Percentiles rank a stretch among this genome's conserved stretches.
Evolutionary conservation across 2,329 filamentous ascomycete species (phyloP).

Genomic region (Neonectria coccinea): DNA sequence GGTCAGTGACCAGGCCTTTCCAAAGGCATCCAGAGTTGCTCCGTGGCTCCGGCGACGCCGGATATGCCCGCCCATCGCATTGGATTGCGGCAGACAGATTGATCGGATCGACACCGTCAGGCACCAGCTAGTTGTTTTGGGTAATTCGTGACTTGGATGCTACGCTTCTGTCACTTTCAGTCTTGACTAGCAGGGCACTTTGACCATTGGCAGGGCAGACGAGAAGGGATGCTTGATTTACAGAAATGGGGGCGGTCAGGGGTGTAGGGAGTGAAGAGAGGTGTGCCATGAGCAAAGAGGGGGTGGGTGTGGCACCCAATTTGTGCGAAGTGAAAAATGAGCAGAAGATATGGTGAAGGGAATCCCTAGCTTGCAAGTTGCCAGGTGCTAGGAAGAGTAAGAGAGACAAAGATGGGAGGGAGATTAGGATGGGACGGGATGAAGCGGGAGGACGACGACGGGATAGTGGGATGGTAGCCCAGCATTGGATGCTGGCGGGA

Average conservation of each 20-base stretch:
- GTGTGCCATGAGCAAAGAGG: background rate
- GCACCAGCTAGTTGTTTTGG: conserved; percentile 25
- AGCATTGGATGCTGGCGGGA: background rate
- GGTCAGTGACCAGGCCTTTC: conserved; percentile 14
- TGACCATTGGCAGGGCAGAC: conserved; percentile 8
- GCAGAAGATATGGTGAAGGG: background rate
- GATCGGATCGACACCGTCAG: conserved; percentile 31
- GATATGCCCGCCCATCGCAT: conserved; percentile 18
- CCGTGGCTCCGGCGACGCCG: conserved; percentile 24
- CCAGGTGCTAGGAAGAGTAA: background rate
- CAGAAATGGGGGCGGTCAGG: background rate
- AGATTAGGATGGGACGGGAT: background rate
- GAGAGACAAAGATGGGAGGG: conserved; percentile 1
- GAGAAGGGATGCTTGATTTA: conserved; percentile 13
- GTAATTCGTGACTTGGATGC: conserved; percentile 29
- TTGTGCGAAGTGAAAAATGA: background rate
- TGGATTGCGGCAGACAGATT: conserved; percentile 30
- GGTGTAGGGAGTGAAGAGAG: background rate
- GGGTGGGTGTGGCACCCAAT: conserved; percentile 10
- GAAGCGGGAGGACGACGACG: background rate
- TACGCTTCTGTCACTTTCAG: conserved; percentile 18
- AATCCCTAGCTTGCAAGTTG: background rate
- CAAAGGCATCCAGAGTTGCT: conserved; percentile 10
- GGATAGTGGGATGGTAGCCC: background rate
- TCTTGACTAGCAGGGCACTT: conserved; percentile 24